phyloP scores from a whole-genome alignment of 2,329 filamentous ascomycete genomes.

The Fusarium sp. region DNA sequence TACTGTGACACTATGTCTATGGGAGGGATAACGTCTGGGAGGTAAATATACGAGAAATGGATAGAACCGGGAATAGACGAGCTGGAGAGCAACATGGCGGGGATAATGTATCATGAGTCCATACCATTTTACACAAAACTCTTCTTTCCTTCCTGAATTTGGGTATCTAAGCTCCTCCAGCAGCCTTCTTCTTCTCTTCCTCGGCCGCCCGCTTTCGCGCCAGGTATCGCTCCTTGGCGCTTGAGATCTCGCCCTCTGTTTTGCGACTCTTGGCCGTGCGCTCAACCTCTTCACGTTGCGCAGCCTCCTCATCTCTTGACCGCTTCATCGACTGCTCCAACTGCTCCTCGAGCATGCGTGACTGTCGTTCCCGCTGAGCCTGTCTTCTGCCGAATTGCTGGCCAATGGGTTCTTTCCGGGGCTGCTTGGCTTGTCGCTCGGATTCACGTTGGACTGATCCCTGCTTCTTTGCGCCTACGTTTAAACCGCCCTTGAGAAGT shows the following conservation, averaged over 20 bases:
- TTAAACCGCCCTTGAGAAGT: conserved; percentile 77
- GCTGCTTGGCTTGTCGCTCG: conserved; percentile 41
- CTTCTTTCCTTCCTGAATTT: conserved; percentile 25
- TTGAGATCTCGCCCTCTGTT: conserved; percentile 78
- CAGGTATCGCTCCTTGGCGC: conserved; percentile 81
- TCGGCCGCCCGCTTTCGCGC: conserved; percentile 79
- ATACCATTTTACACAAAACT: conserved; percentile 28
- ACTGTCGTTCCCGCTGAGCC: conserved; percentile 78
- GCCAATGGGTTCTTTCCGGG: conserved; percentile 52
- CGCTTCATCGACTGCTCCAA: conserved; percentile 77
- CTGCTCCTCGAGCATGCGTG: conserved; percentile 80
- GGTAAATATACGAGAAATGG: conserved; percentile 21
- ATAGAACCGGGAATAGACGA: conserved; percentile 37
- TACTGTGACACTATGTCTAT: conserved; percentile 39
- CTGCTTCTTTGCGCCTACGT: conserved; percentile 72
- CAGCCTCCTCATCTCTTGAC: conserved; percentile 72
- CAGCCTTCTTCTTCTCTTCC: conserved; percentile 65
- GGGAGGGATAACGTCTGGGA: conserved; percentile 4
- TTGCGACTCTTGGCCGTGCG: conserved; percentile 78
- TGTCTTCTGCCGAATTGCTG: conserved; percentile 62
- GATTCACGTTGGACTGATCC: conserved; percentile 46
- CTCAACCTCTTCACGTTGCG: conserved; percentile 70
- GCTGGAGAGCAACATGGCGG: conserved; percentile 20
- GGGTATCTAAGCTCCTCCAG: conserved; percentile 47
- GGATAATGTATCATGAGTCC: conserved; percentile 31